These are phyloP conservation scores for Paramecium biaurelia DNA, from an alignment of 73 alveolate species.

Conservation along the genomic window DNA sequence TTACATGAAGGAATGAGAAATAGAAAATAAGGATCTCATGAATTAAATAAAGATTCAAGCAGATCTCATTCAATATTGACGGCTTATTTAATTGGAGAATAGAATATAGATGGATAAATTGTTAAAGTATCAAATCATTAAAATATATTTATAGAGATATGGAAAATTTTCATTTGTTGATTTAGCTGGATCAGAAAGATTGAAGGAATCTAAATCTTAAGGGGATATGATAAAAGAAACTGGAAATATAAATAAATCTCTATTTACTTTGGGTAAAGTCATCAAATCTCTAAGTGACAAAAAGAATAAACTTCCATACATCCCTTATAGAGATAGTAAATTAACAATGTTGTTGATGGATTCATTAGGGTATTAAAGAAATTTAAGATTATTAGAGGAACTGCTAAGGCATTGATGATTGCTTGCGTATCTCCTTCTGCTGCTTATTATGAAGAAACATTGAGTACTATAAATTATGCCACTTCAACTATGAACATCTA, in stretches of 20 bases:
- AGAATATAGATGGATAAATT: conserved; percentile 87
- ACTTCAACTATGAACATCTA: conserved; percentile 97
- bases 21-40: conserved; percentile 97
- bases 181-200: conserved; percentile 98
- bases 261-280: conserved; percentile 97
- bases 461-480: conserved; percentile 96
- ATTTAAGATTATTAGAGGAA: conserved; percentile 64
- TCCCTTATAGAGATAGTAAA: conserved; percentile 98
- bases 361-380: conserved; percentile 80
- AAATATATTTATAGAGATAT: conserved; percentile 68
- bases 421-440: conserved; percentile 96
- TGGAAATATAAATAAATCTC: conserved; percentile 94
- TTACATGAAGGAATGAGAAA: conserved; percentile 98
- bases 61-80: conserved; percentile 97
- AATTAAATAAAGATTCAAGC: conserved; percentile 96
- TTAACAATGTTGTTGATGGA: conserved; percentile 98
- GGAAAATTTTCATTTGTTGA: conserved; percentile 98
- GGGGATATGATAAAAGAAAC: conserved; percentile 98
- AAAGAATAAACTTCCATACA: conserved; percentile 80
- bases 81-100: conserved; percentile 94
- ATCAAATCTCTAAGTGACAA: conserved; percentile 81
- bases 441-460: conserved; percentile 93
- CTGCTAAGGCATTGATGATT: conserved; percentile 97
- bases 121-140: conserved; percentile 50
- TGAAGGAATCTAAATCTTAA: conserved; percentile 94